A percentile compares a stretch with the other conserved stretches of the same genome.
Conservation (phyloP, 108 stramenopile species). For the Conticribra weissflogii region DNA sequence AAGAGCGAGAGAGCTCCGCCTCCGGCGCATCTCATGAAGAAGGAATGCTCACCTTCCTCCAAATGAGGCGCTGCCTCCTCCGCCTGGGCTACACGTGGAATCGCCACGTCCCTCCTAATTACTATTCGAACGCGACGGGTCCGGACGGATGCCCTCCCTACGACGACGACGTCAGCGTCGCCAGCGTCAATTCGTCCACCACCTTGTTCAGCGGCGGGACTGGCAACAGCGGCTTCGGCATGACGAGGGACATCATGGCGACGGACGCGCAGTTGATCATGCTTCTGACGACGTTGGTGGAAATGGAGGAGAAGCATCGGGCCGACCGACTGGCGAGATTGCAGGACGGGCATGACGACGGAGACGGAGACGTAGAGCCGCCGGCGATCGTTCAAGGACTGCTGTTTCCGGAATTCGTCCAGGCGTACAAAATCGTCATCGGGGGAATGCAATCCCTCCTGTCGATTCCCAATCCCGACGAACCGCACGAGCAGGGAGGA, state of each 20-base stretch:
- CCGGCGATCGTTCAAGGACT: slow-evolving; percentile 20
- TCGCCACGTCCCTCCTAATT: slow-evolving; percentile 7
- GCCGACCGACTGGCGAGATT: slow-evolving; percentile 2
- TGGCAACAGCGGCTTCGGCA: neutral
- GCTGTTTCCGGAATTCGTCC: slow-evolving; percentile 39
- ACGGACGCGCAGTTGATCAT: slow-evolving; percentile 48
- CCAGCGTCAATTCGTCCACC: slow-evolving; percentile 24
- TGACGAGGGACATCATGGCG: slow-evolving; percentile 37
- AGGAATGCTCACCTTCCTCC: slow-evolving; percentile 43
- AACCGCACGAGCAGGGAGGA: too few relatives aligned
- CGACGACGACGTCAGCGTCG: slow-evolving; percentile 40
- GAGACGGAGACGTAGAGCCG: slow-evolving; percentile 10
- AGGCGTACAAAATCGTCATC: slow-evolving; percentile 45
- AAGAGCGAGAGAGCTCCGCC: too few relatives aligned
- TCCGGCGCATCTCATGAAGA: too few relatives aligned
- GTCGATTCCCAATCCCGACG: slow-evolving; percentile 31
- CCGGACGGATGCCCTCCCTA: slow-evolving; percentile 5
- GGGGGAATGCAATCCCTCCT: slow-evolving; percentile 48
- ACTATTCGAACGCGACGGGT: neutral
- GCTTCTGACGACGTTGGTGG: slow-evolving; percentile 43
- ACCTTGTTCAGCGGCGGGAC: slow-evolving; percentile 26
- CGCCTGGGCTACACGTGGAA: slow-evolving; percentile 51
- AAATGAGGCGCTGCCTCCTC: slow-evolving; percentile 44
- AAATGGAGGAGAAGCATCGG: slow-evolving; percentile 34
- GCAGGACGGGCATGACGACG: slow-evolving; percentile 1